Evolutionary conservation across 768 basidiomycete species (phyloP), one percentile per base, ranked within the genome.

Genomic region (Gautieria morchelliformis): DNA sequence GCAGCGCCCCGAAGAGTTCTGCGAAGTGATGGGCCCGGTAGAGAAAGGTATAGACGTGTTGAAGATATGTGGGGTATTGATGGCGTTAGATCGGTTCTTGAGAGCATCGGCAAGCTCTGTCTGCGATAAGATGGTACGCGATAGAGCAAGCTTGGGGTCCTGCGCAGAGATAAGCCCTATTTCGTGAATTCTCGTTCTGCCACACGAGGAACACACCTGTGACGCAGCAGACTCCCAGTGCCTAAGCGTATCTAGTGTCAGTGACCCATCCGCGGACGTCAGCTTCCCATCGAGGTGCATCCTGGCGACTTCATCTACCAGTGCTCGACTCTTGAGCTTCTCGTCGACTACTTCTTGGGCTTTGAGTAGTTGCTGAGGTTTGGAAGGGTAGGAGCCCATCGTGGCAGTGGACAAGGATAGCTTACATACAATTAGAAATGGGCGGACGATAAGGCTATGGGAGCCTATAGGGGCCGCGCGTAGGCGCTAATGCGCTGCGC

Each of bases 1-100:
- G 74, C 94, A 98, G 47, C 94, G 76, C 0, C 94, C 94, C 58
- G 85, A 89, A 66, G 78, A 83, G 72, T 84, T 87, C 79, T 95
- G 93, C 70, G 87, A 81, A 11, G 91, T 93, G 61, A 93, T 74
- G 10, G 92, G 92, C 1, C 78, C 81, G 1, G 91, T 84, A 75
- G 89, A 87, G 72, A 87, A 86, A 55, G 85, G 85, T 20, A 96
- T 66, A 60, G 82, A 75, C 62, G 82, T 77, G 69, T 93, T 94
- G 77, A 94, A 96, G 53, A 94, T 77, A 68, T 90, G 87, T 46
- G 76, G 71, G 66, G 89, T 85, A 3, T 78, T 72, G 56, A 90
- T 75, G 30, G 42, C 27, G 15, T 57, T 55, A 15, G 30, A n/a
- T 12, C 37, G 22, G 24, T 57, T 57, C 59, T 68, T 67, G 40